Evolutionary conservation across 805 yeast species (phyloP).

Genomic region (Candida michaelii): DNA sequence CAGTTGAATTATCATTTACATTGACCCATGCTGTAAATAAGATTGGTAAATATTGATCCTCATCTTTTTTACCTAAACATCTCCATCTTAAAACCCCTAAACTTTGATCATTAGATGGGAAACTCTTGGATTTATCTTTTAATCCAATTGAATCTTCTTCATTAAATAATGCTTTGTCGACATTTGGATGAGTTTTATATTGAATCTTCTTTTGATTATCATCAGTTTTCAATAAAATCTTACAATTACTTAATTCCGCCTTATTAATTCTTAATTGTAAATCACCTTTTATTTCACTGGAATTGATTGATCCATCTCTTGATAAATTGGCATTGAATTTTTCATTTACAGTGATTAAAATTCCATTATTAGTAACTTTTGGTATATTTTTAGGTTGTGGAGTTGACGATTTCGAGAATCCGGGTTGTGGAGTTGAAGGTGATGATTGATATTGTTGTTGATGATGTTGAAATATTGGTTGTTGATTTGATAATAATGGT

Average conservation of each 20-base stretch:
- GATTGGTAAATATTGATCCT: conserved; percentile 60
- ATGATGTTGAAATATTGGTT: conserved; percentile 36
- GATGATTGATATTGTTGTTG: conserved; percentile 15
- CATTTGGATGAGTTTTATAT: conserved; percentile 95
- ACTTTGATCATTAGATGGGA: conserved; percentile 89
- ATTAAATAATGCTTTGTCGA: conserved; percentile 73
- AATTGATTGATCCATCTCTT: conserved; percentile 73
- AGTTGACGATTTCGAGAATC: conserved; percentile 16
- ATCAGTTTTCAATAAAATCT: conserved; percentile 55
- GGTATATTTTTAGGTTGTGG: conserved; percentile 14
- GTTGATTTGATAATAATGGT: conserved; percentile 31
- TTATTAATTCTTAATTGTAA: conserved; percentile 84
- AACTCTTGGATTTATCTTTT: conserved; percentile 74
- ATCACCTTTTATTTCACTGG: conserved; percentile 86
- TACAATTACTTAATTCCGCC: conserved; percentile 65
- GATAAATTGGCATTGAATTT: conserved; percentile 72
- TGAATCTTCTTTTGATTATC: conserved; percentile 54
- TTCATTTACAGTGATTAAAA: conserved; percentile 75
- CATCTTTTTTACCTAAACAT: conserved; percentile 62
- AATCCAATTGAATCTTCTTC: conserved; percentile 60
- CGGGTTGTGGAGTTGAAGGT: conserved; percentile 2
- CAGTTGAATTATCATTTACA: conserved; percentile 56
- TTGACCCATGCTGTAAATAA: conserved; percentile 83
- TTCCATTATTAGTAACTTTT: conserved; percentile 64
- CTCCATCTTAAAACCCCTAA: conserved; percentile 95